Evolutionary conservation across 495 filamentous ascomycete species (phyloP), one percentile per base, ranked within the genome.

Genomic region (Thermothielavioides terrestris): DNA sequence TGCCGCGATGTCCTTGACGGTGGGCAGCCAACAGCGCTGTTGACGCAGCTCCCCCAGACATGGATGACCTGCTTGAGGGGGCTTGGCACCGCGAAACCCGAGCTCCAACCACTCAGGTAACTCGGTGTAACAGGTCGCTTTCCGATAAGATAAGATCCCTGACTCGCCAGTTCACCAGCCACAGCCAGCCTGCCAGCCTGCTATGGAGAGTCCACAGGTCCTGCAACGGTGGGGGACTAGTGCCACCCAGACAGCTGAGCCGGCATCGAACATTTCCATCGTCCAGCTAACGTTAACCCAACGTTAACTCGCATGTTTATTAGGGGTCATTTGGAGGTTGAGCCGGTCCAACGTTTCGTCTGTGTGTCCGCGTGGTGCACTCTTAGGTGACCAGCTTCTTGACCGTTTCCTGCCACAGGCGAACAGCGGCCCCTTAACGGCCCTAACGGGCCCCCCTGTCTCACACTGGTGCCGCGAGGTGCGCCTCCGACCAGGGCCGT

Each of bases 1-100:
- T 48, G 18, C 34, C 45, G 35, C 26, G 50, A 37, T 51, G 46
- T 48, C 25, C 31, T 12, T 12, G 31, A 14, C 31, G n/a, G 31
- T 34, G 31, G 31, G 31, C 46, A 42, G 51, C 55, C 55, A 58
- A 58, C 55, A 58, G 51, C 44, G 39, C 53, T 38, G 53, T 51
- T 56, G 53, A 48, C 43, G 53, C 53, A 51, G 53, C 43, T 52
- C 41, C 34, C 14, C 26, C n/a, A 25, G 43, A 49, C 51, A 54
- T 39, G 52, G 52, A 40, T 52, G 30, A 42, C 50, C 35, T 47
- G 47, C 46, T 50, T 14, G 25, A 28, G 42, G n/a, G n/a, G 21
- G 42, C 53, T 54, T 43, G 50, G 50, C 50, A 28, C 15, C 3
- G 18, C 41, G 18, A 42, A 37, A n/a, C 42, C 26, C 26, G 20